A percentile compares a stretch with the other conserved stretches of the same genome.
Conservation (phyloP, 108 stramenopile genomes). For the Cylindrotheca closterium region DNA sequence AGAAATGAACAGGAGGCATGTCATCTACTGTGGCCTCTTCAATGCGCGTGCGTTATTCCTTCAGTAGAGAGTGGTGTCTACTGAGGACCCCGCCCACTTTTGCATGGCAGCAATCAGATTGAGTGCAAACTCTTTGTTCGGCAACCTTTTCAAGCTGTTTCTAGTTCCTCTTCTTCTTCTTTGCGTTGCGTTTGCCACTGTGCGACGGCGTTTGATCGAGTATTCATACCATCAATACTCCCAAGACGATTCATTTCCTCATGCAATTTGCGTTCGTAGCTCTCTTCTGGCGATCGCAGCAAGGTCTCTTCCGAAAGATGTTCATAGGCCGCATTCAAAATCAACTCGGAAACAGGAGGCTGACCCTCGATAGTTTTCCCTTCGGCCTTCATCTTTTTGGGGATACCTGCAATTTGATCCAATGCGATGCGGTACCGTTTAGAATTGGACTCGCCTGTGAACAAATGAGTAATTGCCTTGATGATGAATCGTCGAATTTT, state of each 20-base stretch:
- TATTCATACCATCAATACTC: not conserved
- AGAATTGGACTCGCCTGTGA: conserved; percentile 83
- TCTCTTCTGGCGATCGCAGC: conserved; percentile 68
- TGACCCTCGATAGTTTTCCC: conserved; percentile 32
- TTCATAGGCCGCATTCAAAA: conserved; percentile 63
- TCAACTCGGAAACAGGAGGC: conserved; percentile 75
- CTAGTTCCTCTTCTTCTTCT: conserved; percentile 22
- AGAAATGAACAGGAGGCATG: too few relatives aligned
- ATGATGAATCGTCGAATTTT: conserved; percentile 70
- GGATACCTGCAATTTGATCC: conserved; percentile 68
- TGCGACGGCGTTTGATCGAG: conserved; percentile 31
- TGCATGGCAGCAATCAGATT: too few relatives aligned
- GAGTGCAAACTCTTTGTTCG: too few relatives aligned
- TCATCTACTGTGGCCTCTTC: too few relatives aligned
- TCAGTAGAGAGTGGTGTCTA: too few relatives aligned
- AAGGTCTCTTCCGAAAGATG: conserved; percentile 77
- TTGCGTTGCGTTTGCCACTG: conserved; percentile 57
- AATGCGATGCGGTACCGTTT: conserved; percentile 80
- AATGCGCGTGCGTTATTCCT: too few relatives aligned
- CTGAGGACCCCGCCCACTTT: too few relatives aligned
- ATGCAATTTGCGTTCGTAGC: conserved; percentile 55
- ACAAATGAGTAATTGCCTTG: conserved; percentile 75
- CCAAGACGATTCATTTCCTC: conserved; percentile 34
- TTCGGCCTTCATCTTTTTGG: conserved; percentile 52
- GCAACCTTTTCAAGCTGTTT: too few relatives aligned